Evolutionary conservation across 495 filamentous ascomycete genomes (phyloP).

Genomic region (Daldinia caldariorum): DNA sequence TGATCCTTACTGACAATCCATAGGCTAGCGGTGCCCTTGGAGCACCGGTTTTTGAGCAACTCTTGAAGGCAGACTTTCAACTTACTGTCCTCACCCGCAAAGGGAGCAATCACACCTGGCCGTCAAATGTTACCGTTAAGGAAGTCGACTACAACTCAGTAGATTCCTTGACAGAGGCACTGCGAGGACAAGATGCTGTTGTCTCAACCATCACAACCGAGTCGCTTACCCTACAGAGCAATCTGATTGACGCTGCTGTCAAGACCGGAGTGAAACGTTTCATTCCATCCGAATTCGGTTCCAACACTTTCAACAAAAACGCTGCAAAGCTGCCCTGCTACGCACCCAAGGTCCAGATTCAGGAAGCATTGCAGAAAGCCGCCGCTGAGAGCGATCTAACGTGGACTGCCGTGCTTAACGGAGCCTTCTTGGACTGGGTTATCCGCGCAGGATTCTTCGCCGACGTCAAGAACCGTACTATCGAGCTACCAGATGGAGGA

Average conservation of each 20-base stretch:
- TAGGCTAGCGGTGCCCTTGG: constrained; percentile 62
- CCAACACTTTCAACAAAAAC: constrained; percentile 52
- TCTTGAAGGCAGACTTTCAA: constrained; percentile 60
- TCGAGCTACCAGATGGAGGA: constrained; percentile 59
- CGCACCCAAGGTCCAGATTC: constrained; percentile 54
- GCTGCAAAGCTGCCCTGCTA: constrained; percentile 54
- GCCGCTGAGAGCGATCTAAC: constrained; percentile 51
- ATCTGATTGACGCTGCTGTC: constrained; percentile 62
- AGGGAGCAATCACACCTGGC: constrained; percentile 46
- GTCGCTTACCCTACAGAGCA: constrained; percentile 45
- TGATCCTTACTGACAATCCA: background rate
- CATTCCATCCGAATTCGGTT: constrained; percentile 66
- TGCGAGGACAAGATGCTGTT: constrained; percentile 61
- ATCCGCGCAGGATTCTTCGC: constrained; percentile 53
- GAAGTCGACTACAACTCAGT: constrained; percentile 60
- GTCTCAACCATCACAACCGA: constrained; percentile 49
- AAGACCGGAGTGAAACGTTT: constrained; percentile 62
- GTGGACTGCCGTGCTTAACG: constrained; percentile 58
- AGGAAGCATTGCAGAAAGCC: constrained; percentile 55
- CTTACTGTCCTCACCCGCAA: constrained; percentile 63
- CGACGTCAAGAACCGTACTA: constrained; percentile 48
- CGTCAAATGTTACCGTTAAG: constrained; percentile 50
- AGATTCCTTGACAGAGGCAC: constrained; percentile 55
- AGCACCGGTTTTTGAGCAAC: constrained; percentile 55
- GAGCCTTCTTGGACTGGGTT: constrained; percentile 62